These are phyloP conservation scores for Domatiomyces catenatus DNA, from an alignment of 2,329 filamentous ascomycete species.

Conservation along the genomic window DNA sequence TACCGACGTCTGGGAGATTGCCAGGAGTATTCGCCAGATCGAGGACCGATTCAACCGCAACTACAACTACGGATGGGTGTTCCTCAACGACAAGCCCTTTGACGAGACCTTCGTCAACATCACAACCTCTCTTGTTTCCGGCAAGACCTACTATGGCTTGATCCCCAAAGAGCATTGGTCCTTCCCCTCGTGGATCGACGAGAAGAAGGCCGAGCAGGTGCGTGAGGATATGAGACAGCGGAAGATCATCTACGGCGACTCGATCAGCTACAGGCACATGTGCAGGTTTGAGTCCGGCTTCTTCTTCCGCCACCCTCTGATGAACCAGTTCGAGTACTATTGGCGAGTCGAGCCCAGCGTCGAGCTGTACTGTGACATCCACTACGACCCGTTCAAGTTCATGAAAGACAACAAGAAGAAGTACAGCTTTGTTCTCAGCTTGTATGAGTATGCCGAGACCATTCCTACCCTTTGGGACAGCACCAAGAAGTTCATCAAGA, in stretches of 20 bases:
- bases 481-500: constrained; percentile 82
- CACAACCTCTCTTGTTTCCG: constrained; percentile 77
- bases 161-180: constrained; percentile 94
- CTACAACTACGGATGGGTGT: constrained; percentile 98
- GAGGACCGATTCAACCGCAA: constrained; percentile 97
- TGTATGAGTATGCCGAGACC: constrained; percentile 94
- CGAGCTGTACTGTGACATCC: constrained; percentile 88
- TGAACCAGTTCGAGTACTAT: constrained; percentile 98
- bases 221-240: constrained; percentile 85
- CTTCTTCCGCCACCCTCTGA: constrained; percentile 89
- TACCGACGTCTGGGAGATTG: constrained; percentile 88
- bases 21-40: constrained; percentile 84
- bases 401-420: constrained; percentile 97
- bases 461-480: constrained; percentile 94
- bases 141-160: constrained; percentile 76
- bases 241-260: constrained; percentile 98
- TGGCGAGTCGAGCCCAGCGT: constrained; percentile 97
- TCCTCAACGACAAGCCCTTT: constrained; percentile 91
- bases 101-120: constrained; percentile 87
- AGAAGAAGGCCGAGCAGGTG: constrained; percentile 78
- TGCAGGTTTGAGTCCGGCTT: constrained; percentile 98
- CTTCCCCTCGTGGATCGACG: constrained; percentile 88
- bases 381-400: constrained; percentile 90
- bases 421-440: constrained; percentile 88
- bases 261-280: constrained; percentile 96